Evolutionary conservation across 2,329 filamentous ascomycete species (phyloP), one percentile per base, ranked within the genome.

Genomic region (Amylocarpus encephaloides): DNA sequence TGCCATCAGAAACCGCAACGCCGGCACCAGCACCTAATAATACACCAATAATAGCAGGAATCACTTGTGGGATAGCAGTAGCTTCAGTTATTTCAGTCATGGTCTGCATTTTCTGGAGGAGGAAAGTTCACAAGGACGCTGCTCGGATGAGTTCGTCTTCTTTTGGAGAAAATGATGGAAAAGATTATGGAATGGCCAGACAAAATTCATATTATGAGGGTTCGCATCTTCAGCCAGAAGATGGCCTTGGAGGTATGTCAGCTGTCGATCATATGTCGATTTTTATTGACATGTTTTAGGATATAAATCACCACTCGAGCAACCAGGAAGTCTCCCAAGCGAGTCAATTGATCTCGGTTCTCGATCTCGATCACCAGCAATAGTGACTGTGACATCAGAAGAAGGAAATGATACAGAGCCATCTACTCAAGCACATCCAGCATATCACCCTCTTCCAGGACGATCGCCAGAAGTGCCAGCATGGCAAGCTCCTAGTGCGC

Each of bases 41-140:
- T 35, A 50, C 46, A 36, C 52, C 54, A 33, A 54, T 60, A n/a
- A 59, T 61, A 33, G 56, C 50, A 18, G 59, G 59, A n/a, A 47
- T 50, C 11, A 49, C 57, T 1, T 43, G 30, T 32, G 58, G 54
- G 12, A 48, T 58, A 12, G 56, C 56, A 3, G 47, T 30, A 12
- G 11, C 56, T 7, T 48, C 52, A 10, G 49, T 60, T 2, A 29
- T 61, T 12, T 48, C 48, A 11, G 32, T 57, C 3, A 15, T 60
- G 1, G 11, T 56, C 36, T 59, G 56, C 57, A 58, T 58, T 42
- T 59, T 50, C 30, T 26, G 52, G 19, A 51, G 53, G 22, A 52
- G 51, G 39, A 48, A 52, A 38, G 41, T 44, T 7, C 46, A 55
- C 48, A 55, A 54, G 43, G 22, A 36, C 15, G 29, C 41, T 45